Conservation (phyloP, 768 basidiomycete genomes). For the Boletus sp. region DNA sequence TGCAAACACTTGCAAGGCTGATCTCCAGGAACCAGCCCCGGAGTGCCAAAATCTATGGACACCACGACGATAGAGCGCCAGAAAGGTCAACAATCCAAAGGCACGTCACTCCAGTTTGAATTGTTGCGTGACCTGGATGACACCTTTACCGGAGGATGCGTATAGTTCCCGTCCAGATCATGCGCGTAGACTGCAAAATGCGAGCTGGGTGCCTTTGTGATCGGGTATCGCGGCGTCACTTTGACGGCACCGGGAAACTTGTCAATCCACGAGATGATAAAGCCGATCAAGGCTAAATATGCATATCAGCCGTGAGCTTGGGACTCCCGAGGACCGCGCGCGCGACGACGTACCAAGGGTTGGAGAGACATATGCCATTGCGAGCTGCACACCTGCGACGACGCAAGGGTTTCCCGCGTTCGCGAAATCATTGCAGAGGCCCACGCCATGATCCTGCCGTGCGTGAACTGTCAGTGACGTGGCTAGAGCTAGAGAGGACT, state of each 20-base stretch:
- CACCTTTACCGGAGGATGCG: conserved; percentile 7
- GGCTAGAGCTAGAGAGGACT: conserved; percentile 14
- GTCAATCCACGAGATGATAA: conserved; percentile 27
- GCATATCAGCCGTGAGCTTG: neutral
- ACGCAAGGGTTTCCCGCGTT: conserved; percentile 18
- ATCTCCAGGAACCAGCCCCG: conserved; percentile 17
- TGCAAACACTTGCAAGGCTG: neutral
- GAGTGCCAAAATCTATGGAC: neutral
- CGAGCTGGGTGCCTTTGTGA: conserved; percentile 33
- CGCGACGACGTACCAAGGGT: conserved; percentile 23
- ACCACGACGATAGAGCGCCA: neutral
- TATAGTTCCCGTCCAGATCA: conserved; percentile 21
- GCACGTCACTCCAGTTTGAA: conserved; percentile 24
- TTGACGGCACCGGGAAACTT: conserved; percentile 24
- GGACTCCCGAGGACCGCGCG: neutral
- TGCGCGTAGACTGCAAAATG: conserved; percentile 21
- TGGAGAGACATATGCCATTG: conserved; percentile 29
- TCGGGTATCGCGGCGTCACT: conserved; percentile 23
- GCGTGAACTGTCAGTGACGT: conserved; percentile 29
- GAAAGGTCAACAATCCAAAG: conserved; percentile 10
- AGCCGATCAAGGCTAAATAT: conserved; percentile 19
- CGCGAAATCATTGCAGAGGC: conserved; percentile 32
- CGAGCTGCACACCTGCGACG: conserved; percentile 22
- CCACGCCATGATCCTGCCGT: conserved; percentile 11
- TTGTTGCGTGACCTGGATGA: conserved; percentile 9